Conservation (phyloP, 2,329 filamentous ascomycete genomes). For the Monosporascus sp. region DNA sequence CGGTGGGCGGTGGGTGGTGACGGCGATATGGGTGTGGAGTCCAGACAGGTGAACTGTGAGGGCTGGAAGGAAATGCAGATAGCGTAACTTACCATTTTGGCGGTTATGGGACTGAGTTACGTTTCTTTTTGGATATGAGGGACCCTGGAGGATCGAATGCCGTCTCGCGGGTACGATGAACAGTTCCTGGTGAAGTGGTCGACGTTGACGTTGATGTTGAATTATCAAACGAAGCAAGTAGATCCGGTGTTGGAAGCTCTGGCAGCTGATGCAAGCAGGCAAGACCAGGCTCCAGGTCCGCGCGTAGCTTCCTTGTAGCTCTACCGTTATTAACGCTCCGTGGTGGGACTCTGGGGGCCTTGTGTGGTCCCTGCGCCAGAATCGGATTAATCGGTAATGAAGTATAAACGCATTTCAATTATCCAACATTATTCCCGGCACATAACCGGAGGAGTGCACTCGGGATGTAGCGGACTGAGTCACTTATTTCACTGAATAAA, state of each 20-base stretch:
- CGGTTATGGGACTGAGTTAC: conserved; percentile 12
- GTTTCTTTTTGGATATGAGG: background rate
- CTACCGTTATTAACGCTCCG: too few relatives aligned
- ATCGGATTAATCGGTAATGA: background rate
- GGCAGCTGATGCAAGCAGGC: background rate
- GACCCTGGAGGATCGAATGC: background rate
- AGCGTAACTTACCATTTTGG: conserved; percentile 43
- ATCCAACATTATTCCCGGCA: background rate
- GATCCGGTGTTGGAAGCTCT: background rate
- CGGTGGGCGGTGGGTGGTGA: conserved; percentile 8
- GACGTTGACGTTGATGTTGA: too few relatives aligned
- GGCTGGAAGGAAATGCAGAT: background rate
- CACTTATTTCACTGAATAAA: background rate
- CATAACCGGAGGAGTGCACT: background rate
- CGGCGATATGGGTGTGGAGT: background rate
- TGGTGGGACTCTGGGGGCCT: background rate
- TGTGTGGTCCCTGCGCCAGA: background rate
- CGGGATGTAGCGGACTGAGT: background rate
- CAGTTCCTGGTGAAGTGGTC: too few relatives aligned
- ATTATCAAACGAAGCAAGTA: too few relatives aligned
- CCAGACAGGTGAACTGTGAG: background rate
- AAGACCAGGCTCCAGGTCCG: background rate
- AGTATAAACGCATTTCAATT: background rate
- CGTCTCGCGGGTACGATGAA: too few relatives aligned
- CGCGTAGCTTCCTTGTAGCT: background rate